Evolutionary conservation across 2,329 filamentous ascomycete genomes (phyloP).

Genomic region (Dendryphion nanum): DNA sequence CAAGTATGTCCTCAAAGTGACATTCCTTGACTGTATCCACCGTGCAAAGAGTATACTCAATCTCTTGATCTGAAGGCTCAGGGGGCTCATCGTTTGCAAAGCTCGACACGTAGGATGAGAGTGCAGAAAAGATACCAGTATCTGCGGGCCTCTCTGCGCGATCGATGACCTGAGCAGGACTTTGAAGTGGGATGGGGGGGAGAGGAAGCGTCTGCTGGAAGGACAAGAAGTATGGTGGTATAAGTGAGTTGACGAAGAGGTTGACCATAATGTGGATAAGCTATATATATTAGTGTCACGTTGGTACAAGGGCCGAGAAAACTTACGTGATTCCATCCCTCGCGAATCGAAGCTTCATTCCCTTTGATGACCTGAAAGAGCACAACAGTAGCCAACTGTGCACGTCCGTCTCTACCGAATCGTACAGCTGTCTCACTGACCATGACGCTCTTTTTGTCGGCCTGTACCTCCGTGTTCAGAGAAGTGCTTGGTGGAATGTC

Average conservation of each 20-base stretch:
- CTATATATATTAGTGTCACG: slow-evolving; percentile 55
- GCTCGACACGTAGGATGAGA: slow-evolving; percentile 97
- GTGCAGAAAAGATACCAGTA: slow-evolving; percentile 84
- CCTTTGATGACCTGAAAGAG: slow-evolving; percentile 88
- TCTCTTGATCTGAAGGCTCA: slow-evolving; percentile 93
- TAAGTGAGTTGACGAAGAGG: slow-evolving; percentile 91
- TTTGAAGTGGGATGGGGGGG: slow-evolving; percentile 82
- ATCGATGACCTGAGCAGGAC: slow-evolving; percentile 89
- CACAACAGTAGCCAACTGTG: slow-evolving; percentile 91
- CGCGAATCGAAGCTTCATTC: slow-evolving; percentile 72
- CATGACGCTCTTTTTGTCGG: slow-evolving; percentile 90
- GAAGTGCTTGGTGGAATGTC: slow-evolving; percentile 75
- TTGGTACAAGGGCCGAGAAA: slow-evolving; percentile 35
- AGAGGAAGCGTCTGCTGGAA: slow-evolving; percentile 68
- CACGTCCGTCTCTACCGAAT: slow-evolving; percentile 89
- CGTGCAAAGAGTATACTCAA: slow-evolving; percentile 91
- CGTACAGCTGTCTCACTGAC: slow-evolving; percentile 97
- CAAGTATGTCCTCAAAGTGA: slow-evolving; percentile 76
- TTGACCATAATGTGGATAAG: slow-evolving; percentile 92
- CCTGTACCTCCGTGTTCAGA: slow-evolving; percentile 94
- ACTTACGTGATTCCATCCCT: slow-evolving; percentile 77
- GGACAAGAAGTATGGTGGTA: slow-evolving; percentile 73
- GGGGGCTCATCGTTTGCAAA: slow-evolving; percentile 97
- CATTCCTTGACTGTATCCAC: slow-evolving; percentile 94
- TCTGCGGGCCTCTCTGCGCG: slow-evolving; percentile 76